phyloP scores from a whole-genome alignment of 495 filamentous ascomycete genomes.

The Halenospora varia region DNA sequence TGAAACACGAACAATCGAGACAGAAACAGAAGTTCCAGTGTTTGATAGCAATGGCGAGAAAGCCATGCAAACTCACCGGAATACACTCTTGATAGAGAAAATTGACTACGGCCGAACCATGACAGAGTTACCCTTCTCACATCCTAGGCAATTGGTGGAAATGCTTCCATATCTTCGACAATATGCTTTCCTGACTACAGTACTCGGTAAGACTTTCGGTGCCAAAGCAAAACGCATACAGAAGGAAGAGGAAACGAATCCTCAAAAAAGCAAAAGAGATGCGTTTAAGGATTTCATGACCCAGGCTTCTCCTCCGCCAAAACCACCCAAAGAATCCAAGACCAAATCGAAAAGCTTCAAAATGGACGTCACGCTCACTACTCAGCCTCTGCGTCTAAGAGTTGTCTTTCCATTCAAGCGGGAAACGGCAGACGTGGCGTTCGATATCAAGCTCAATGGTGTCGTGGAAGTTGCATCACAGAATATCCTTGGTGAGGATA shows the following conservation, averaged over 20 bases:
- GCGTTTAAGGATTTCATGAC: constrained; percentile 35
- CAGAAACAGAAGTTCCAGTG: constrained; percentile 20
- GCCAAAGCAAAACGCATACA: background rate
- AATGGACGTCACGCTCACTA: constrained; percentile 45
- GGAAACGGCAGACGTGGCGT: constrained; percentile 38
- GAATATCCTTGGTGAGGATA: constrained; percentile 19
- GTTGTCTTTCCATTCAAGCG: constrained; percentile 45
- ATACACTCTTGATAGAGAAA: constrained; percentile 68
- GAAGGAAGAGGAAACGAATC: background rate
- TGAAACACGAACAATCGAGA: constrained; percentile 24
- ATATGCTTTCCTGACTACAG: constrained; percentile 61
- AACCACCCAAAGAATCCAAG: background rate
- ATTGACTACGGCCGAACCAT: constrained; percentile 64
- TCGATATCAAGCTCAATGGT: constrained; percentile 62
- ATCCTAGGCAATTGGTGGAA: constrained; percentile 77
- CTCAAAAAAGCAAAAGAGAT: constrained; percentile 24
- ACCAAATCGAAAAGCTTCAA: constrained; percentile 25
- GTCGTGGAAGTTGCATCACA: constrained; percentile 42
- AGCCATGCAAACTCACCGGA: constrained; percentile 51
- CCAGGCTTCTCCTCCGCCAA: background rate
- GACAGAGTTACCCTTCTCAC: constrained; percentile 73
- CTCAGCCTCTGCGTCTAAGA: constrained; percentile 42
- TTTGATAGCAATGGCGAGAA: constrained; percentile 34
- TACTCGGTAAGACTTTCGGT: constrained; percentile 60
- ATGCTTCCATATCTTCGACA: constrained; percentile 75